Percentiles rank a stretch among this genome's conserved stretches.
phyloP scores from a whole-genome alignment of 179 eudicot genomes.

The Heliamphora pulchella region DNA sequence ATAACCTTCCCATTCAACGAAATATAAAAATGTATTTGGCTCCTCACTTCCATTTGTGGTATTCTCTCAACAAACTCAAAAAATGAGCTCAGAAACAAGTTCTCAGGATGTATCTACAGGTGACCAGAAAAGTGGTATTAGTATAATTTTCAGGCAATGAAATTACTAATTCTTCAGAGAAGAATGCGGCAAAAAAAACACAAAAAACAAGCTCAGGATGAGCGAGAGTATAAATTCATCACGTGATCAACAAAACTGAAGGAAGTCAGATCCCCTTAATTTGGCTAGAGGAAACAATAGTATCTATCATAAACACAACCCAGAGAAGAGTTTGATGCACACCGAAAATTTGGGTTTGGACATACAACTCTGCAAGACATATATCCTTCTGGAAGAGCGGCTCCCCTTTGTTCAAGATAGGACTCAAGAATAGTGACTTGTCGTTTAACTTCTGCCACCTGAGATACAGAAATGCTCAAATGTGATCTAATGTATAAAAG shows the following conservation, averaged over 20 bases:
- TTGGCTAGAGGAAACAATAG: not conserved
- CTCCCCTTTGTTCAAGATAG: slow-evolving; percentile 84
- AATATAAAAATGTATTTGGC: no score
- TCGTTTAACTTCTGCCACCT: slow-evolving; percentile 56
- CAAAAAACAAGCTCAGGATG: not conserved
- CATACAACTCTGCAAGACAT: slow-evolving; percentile 63
- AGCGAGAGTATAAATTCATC: slow-evolving; percentile 4
- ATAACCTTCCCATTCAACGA: not conserved
- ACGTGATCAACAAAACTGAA: not conserved
- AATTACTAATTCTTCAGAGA: not conserved
- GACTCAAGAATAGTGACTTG: slow-evolving; percentile 61
- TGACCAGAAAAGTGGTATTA: not conserved
- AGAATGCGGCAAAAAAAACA: not conserved
- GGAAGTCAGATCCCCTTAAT: not conserved
- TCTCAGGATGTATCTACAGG: not conserved
- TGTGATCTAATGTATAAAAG: slow-evolving; percentile 1
- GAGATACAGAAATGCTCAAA: not conserved
- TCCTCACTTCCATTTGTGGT: not conserved
- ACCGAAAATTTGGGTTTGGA: slow-evolving; percentile 75
- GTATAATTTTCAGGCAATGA: not conserved
- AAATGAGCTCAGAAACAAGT: not conserved
- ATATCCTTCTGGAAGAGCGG: slow-evolving; percentile 67
- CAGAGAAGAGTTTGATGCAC: slow-evolving; percentile 15
- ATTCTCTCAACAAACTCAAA: not conserved
- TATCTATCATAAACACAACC: not conserved